Evolutionary conservation across 1,139 yeast genomes (phyloP), one percentile per base, ranked within the genome.

Genomic region (Kurtzmaniella quercitrusa): DNA sequence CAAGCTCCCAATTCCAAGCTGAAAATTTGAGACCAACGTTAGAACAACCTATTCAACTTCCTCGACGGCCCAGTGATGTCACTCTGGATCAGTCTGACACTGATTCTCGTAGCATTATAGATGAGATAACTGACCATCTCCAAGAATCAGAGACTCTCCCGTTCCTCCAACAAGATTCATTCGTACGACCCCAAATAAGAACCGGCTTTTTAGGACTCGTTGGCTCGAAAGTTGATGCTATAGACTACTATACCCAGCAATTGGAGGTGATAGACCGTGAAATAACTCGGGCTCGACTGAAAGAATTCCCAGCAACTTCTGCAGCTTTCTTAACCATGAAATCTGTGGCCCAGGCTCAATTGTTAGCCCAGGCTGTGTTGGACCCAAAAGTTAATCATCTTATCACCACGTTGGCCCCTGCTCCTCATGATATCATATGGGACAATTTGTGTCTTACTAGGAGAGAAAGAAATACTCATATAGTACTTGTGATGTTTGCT

Each of bases 351-450:
- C 82, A 84, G 53, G 95, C 96, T 1, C 96, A 88, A 59, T 81
- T 88, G 85, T 82, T 89, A 8, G 94, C 96, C 0, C 96, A 89
- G 59, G 88, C 95, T 0, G 86, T 87, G 1, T 66, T 88, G 42
- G 94, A 89, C 50, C 95, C 96, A 0, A 75, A 81, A 44, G 84
- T 88, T 1, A 77, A 82, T 56, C 83, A 84, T 44, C 66, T 88
- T 39, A 81, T 86, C 39, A 85, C 94, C 8, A 74, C 72, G 40
- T 68, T 87, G 41, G 96, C 96, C 0, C 95, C 96, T 0, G 91
- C 96, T 1, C 95, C 96, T 2, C 83, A 82, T 49, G 96, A 88
- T 59, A 81, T 88, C 18, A 73, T 85, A 42, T 88, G 96, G 96
- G 79, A 80, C 39, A 85, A 86, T 54, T 63, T 87, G 38, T 77